A percentile compares a stretch with the other conserved stretches of the same genome.
phyloP scores from a whole-genome alignment of 2,329 filamentous ascomycete genomes.

The Atkinsonella texensis region DNA sequence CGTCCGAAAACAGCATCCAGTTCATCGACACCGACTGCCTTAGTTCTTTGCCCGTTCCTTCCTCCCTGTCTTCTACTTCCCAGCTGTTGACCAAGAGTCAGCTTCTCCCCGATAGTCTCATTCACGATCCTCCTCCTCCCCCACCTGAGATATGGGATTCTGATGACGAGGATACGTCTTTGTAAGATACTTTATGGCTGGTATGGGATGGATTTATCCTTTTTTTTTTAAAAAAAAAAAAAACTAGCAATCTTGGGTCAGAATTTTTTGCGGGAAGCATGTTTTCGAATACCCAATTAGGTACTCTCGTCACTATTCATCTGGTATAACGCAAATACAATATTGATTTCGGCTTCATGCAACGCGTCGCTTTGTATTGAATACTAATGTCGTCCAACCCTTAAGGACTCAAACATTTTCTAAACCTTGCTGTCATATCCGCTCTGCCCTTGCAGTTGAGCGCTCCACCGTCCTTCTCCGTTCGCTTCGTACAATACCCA shows the following conservation, averaged over 20 bases:
- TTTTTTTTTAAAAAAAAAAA: too few species aligned
- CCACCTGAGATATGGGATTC: constrained; percentile 26
- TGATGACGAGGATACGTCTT: constrained; percentile 17
- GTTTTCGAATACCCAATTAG: too few species aligned
- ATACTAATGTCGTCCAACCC: constrained; percentile 3
- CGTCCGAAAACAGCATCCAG: constrained; percentile 14
- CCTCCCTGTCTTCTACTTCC: constrained; percentile 19
- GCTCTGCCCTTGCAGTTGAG: neutral
- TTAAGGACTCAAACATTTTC: constrained; percentile 3
- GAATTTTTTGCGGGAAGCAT: too few species aligned
- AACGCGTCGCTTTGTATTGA: neutral
- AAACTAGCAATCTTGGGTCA: too few species aligned
- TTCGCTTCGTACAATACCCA: constrained; percentile 1
- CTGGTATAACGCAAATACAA: neutral
- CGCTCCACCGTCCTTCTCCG: neutral
- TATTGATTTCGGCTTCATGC: neutral
- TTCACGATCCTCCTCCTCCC: constrained; percentile 21
- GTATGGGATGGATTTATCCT: too few species aligned
- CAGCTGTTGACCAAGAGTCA: constrained; percentile 41
- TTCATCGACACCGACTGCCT: constrained; percentile 15
- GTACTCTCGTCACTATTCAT: too few species aligned
- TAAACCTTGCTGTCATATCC: constrained; percentile 2
- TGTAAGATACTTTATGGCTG: constrained; percentile 5
- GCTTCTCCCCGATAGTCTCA: constrained; percentile 36
- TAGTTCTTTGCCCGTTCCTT: constrained; percentile 8